These are phyloP conservation scores for Pseudoperonospora humuli DNA, from an alignment of 352 stramenopile genomes.

Conservation along the genomic window DNA sequence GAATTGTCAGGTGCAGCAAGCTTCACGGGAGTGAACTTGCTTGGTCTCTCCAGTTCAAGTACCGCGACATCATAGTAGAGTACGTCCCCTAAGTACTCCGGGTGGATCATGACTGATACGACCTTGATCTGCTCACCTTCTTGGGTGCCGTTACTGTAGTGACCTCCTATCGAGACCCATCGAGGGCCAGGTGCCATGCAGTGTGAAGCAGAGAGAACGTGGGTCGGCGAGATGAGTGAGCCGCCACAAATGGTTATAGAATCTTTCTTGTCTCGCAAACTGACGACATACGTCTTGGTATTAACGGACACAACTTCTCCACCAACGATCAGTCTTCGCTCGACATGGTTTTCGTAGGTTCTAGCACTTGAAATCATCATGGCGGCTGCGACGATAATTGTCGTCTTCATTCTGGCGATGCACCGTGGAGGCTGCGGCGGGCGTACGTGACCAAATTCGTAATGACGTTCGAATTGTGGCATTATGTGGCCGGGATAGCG, in stretches of 20 bases:
- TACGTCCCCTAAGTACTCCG: constrained; percentile 7
- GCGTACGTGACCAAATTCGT: too few species aligned
- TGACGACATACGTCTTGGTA: constrained; percentile 26
- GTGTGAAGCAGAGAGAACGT: constrained; percentile 13
- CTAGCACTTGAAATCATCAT: not conserved
- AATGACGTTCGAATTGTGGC: too few species aligned
- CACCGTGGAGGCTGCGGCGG: too few species aligned
- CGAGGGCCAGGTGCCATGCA: not conserved
- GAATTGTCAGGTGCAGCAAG: constrained; percentile 2
- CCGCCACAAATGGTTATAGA: constrained; percentile 6
- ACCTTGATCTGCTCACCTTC: constrained; percentile 12
- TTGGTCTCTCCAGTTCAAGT: constrained; percentile 29
- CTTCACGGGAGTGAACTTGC: constrained; percentile 12
- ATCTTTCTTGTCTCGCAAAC: constrained; percentile 7
- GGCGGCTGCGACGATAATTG: too few species aligned
- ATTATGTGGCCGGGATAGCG: too few species aligned
- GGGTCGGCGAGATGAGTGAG: constrained; percentile 9
- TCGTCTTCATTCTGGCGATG: not conserved
- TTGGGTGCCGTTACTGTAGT: constrained; percentile 15
- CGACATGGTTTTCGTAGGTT: not conserved
- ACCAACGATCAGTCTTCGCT: constrained; percentile 26
- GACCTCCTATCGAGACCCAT: constrained; percentile 8
- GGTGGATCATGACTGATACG: constrained; percentile 8
- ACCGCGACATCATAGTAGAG: constrained; percentile 28
- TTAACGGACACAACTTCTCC: constrained; percentile 24